Evolutionary conservation across 108 stramenopile genomes (phyloP), one percentile per base, ranked within the genome.

Genomic region (Nitzschia sp.): DNA sequence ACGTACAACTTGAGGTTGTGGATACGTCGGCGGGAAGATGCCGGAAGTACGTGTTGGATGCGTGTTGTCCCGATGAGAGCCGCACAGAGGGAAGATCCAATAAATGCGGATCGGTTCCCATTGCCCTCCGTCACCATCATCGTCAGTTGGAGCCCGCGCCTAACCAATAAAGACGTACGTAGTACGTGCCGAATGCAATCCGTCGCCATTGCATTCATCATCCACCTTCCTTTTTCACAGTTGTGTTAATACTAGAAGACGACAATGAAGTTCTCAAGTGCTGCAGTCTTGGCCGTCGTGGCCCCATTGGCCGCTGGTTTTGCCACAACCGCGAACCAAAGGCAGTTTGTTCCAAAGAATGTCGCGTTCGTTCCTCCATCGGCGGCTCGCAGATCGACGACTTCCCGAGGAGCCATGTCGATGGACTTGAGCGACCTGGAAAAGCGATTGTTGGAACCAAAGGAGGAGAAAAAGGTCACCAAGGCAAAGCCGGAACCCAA

Each of bases 181-280:
- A 50, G 48, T 50, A 50, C 48, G 21, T 21, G 48, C 48, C 48
- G 21, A 50, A 22, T 21, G 19, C 48, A 50, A 16, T 50, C 38
- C 38, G n/a, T 41, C 6, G 38, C 38, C 38, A 9, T 41, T 41
- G 9, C 9, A 41, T 41, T 13, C 38, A 41, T 13, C 38, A 41
- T 6, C 13, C 6, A 41, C 38, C 38, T 41, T 41, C 13, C 38
- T 13, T 9, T 41, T 41, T 41, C 38, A 13, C 38, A 41, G n/a
- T n/a, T n/a, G n/a, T n/a, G n/a, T n/a, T n/a, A n/a, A n/a, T n/a
- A 41, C 9, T 41, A 41, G 38, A 6, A 5, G 21, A 8, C 48
- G 58, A 88, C 69, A 61, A 90, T 90, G 89, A 90, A 86, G 71
- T 90, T 90, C 76, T 79, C 84, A 9, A 75, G 68, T 44, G 53